A percentile compares a stretch with the other conserved stretches of the same genome.
Evolutionary conservation across 2,329 filamentous ascomycete species (phyloP).

Genomic region (Colletotrichum sp.): DNA sequence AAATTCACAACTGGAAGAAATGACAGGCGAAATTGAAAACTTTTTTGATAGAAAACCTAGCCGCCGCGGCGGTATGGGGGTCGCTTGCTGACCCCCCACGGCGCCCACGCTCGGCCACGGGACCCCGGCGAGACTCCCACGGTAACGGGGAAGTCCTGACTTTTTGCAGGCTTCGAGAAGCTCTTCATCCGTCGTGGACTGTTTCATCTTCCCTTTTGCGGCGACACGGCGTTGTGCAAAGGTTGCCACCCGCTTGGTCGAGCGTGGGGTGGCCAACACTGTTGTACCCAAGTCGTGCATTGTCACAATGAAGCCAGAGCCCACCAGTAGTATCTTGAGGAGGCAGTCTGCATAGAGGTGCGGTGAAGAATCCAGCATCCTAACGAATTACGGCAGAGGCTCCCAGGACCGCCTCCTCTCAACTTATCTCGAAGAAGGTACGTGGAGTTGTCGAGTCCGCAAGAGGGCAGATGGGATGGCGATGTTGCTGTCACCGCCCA

Average conservation of each 20-base stretch:
- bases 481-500: not conserved
- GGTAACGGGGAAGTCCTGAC: not conserved
- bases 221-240: not conserved
- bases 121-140: not conserved
- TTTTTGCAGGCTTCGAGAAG: not conserved
- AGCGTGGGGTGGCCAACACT: not conserved
- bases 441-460: not conserved
- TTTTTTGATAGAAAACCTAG: not conserved
- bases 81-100: not conserved
- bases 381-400: not conserved
- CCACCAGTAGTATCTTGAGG: not conserved
- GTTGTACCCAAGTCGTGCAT: not conserved
- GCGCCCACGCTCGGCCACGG: not conserved
- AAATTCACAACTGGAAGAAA: not conserved
- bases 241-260: not conserved
- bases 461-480: not conserved
- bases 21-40: not conserved
- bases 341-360: not conserved
- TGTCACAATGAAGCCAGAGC: not conserved
- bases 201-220: not conserved
- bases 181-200: not conserved
- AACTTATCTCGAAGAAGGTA: not conserved
- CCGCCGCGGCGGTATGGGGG: not conserved
- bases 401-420: not conserved
- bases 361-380: not conserved